Evolutionary conservation across 331 rosid species (phyloP), one percentile per base, ranked within the genome.

Genomic region (Quercus tomentella): DNA sequence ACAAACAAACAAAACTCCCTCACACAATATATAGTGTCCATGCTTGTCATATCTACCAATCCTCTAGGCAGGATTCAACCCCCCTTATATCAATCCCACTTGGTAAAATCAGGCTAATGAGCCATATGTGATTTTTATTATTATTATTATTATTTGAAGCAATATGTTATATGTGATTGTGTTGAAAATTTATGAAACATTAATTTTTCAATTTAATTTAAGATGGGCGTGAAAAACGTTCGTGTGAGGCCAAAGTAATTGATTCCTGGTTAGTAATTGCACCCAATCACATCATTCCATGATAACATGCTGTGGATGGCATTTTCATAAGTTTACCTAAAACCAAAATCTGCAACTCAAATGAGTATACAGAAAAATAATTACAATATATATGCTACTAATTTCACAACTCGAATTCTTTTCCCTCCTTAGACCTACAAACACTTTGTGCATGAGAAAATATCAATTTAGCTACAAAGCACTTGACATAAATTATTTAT

Each of bases 381-480:
- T 11, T 49, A 11, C 0, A 49, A 11, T 14, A 49, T 12, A 16
- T 26, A 31, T 14, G 37, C 3, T 15, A 0, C 0, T 35, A 63
- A 63, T 16, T n/a, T 0, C 2, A 63, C 2, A 0, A 4, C 1
- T 16, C 2, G 12, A 41, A 8, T 41, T 41, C 0, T 8, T 8
- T 8, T 0, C 0, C 0, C 11, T 41, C 0, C 12, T 41, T 41
- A 9, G 3, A 8, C 3, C 1, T 0, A 8, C 12, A 41, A 41
- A 41, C 11, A 41, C 0, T 41, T 41, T 41, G 0, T 8, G 1
- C 0, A 8, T 41, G 0, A 8, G 12, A 0, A 41, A 41, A 0
- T 41, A 41, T 8, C 1, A 0, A 41, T 41, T 41, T 2, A 41
- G 3, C 11, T 41, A 41, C 11, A 41, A 41, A 2, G 0, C 12